A percentile compares a stretch with the other conserved stretches of the same genome.
Evolutionary conservation across 768 basidiomycete species (phyloP).

Genomic region (Mycena chlorophos): DNA sequence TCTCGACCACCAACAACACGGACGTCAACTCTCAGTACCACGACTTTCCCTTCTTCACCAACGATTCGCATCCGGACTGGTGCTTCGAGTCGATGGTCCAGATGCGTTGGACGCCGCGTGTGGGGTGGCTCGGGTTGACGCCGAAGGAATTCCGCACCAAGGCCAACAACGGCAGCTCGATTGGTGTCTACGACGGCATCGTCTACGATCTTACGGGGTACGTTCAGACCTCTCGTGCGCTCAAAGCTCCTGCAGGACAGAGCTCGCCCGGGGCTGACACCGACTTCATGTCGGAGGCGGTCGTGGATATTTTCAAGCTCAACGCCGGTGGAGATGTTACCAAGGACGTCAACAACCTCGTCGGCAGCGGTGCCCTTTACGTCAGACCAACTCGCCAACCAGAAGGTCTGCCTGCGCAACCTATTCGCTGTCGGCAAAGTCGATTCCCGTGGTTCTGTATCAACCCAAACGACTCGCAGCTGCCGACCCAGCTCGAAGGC

Average conservation of each 20-base stretch:
- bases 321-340: slow-evolving; percentile 81
- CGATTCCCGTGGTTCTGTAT: slow-evolving; percentile 92
- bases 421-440: slow-evolving; percentile 89
- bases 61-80: slow-evolving; percentile 96
- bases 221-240: slow-evolving; percentile 64
- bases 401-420: slow-evolving; percentile 89
- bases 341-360: slow-evolving; percentile 62
- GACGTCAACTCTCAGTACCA: slow-evolving; percentile 83
- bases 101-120: slow-evolving; percentile 87
- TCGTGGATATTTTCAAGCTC: slow-evolving; percentile 74
- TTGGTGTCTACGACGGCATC: slow-evolving; percentile 85
- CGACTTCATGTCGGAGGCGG: slow-evolving; percentile 69
- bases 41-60: slow-evolving; percentile 89
- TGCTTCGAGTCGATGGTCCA: slow-evolving; percentile 93
- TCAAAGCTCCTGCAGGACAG: slow-evolving; percentile 47
- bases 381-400: slow-evolving; percentile 53
- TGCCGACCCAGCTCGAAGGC: slow-evolving; percentile 82
- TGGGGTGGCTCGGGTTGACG: slow-evolving; percentile 86
- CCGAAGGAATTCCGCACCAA: slow-evolving; percentile 71
- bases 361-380: slow-evolving; percentile 50
- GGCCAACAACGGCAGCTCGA: slow-evolving; percentile 59
- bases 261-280: slow-evolving; percentile 45
- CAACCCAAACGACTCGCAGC: slow-evolving; percentile 89
- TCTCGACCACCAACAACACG: slow-evolving; percentile 75
- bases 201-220: slow-evolving; percentile 90